A percentile compares a stretch with the other conserved stretches of the same genome.
Conservation (phyloP, 1,284 basidiomycete genomes). For the Ceratobasidium sp. region DNA sequence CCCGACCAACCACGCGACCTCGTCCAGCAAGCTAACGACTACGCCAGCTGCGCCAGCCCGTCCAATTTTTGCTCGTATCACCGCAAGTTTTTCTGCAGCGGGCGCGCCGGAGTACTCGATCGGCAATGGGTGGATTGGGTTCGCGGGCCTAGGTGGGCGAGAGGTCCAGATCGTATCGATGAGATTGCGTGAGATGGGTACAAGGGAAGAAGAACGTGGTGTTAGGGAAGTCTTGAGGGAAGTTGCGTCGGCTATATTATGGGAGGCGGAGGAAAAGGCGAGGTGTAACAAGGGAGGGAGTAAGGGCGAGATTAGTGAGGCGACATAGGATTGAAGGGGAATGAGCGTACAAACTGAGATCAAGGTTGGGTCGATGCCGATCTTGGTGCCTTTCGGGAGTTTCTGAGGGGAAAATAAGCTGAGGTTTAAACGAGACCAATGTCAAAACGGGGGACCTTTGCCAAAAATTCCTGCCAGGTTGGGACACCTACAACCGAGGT, state of each 20-base stretch:
- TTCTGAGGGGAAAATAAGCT: conserved; percentile 61
- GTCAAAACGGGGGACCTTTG: conserved; percentile 65
- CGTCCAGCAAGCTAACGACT: conserved; percentile 86
- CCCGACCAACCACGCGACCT: conserved; percentile 95
- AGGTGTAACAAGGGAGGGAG: too few species aligned
- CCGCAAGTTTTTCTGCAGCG: conserved; percentile 74
- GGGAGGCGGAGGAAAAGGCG: background rate
- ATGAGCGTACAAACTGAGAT: conserved; percentile 70
- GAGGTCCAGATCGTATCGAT: conserved; percentile 85
- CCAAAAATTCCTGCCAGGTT: conserved; percentile 89
- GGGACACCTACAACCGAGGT: conserved; percentile 74
- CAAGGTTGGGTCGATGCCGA: conserved; percentile 86
- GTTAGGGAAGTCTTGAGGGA: conserved; percentile 67
- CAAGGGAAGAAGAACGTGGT: conserved; percentile 67
- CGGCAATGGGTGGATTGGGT: conserved; percentile 77
- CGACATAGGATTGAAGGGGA: conserved; percentile 21
- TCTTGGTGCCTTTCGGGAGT: conserved; percentile 69
- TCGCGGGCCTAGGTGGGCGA: conserved; percentile 77
- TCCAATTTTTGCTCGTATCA: conserved; percentile 72
- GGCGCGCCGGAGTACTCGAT: conserved; percentile 77
- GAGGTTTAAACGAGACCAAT: background rate
- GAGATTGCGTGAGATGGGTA: conserved; percentile 72
- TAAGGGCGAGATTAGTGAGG: background rate
- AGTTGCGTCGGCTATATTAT: conserved; percentile 69
- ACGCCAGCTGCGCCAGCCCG: conserved; percentile 70